These are phyloP conservation scores for Metarhizium rileyi DNA, from an alignment of 2,329 filamentous ascomycete genomes.

Conservation along the genomic window DNA sequence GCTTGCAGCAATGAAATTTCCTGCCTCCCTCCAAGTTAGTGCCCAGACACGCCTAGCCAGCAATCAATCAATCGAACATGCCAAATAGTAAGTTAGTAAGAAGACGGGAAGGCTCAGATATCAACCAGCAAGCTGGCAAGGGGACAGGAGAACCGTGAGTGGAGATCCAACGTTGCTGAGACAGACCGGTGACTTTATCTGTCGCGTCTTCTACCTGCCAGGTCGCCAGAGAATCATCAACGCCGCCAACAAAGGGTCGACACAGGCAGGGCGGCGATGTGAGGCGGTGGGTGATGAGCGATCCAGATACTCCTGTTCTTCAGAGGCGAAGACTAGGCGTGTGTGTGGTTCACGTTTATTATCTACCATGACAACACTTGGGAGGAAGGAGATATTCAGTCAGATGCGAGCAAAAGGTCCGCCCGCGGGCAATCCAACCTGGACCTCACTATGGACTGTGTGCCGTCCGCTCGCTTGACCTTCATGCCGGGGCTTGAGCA, in stretches of 20 bases:
- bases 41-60: too few species aligned
- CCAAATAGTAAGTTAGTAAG: not conserved
- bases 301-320: too few species aligned
- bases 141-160: not conserved
- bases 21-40: too few species aligned
- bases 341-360: not conserved
- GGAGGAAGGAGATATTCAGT: not conserved
- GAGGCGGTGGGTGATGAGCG: too few species aligned
- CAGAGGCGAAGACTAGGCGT: not conserved
- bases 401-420: not conserved
- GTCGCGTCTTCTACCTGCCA: not conserved
- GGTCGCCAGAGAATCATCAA: not conserved
- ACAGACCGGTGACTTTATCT: not conserved
- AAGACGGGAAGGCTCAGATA: not conserved
- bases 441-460: not conserved
- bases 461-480: not conserved
- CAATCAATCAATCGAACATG: too few species aligned
- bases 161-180: not conserved
- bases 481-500: not conserved
- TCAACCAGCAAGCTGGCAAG: not conserved
- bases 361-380: not conserved
- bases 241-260: not conserved
- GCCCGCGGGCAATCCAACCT: not conserved
- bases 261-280: too few species aligned
- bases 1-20: not conserved